Evolutionary conservation across 352 stramenopile species (phyloP).

Genomic region (Pythium brassicae): DNA sequence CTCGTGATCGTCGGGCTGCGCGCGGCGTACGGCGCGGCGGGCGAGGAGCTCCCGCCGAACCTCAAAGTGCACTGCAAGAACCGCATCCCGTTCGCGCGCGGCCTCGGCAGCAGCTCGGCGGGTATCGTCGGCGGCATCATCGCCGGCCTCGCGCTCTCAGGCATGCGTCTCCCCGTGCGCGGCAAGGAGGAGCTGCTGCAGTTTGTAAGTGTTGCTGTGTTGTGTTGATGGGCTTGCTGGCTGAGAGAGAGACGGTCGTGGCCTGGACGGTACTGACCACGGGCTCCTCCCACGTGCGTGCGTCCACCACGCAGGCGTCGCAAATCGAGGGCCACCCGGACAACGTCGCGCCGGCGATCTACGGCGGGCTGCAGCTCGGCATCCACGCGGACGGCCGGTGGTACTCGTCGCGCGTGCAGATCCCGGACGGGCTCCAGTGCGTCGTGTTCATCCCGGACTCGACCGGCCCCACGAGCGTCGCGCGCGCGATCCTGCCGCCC

Average conservation of each 20-base stretch:
- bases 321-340: constrained; percentile 98
- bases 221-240: background rate
- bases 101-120: constrained; percentile 95
- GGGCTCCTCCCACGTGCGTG: too few species aligned
- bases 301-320: constrained; percentile 79
- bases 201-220: constrained; percentile 35
- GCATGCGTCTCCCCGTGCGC: constrained; percentile 87
- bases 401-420: constrained; percentile 96
- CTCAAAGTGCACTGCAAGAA: constrained; percentile 98
- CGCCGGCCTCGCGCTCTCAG: constrained; percentile 95
- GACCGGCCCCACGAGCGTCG: constrained; percentile 93
- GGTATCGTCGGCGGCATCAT: constrained; percentile 99
- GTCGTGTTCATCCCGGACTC: constrained; percentile 99
- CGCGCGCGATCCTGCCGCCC: constrained; percentile 89
- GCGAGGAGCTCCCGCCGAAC: constrained; percentile 89
- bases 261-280: too few species aligned
- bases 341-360: constrained; percentile 98
- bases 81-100: constrained; percentile 96
- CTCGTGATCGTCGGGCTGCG: constrained; percentile 93
- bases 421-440: constrained; percentile 95
- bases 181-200: constrained; percentile 95
- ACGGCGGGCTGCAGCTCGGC: constrained; percentile 96
- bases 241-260: background rate
- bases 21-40: constrained; percentile 93
- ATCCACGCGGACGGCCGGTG: constrained; percentile 94